Percentiles rank a stretch among this genome's conserved stretches.
These are phyloP conservation scores for Globisporangium nunn DNA, from an alignment of 352 stramenopile genomes.

Conservation along the genomic window DNA sequence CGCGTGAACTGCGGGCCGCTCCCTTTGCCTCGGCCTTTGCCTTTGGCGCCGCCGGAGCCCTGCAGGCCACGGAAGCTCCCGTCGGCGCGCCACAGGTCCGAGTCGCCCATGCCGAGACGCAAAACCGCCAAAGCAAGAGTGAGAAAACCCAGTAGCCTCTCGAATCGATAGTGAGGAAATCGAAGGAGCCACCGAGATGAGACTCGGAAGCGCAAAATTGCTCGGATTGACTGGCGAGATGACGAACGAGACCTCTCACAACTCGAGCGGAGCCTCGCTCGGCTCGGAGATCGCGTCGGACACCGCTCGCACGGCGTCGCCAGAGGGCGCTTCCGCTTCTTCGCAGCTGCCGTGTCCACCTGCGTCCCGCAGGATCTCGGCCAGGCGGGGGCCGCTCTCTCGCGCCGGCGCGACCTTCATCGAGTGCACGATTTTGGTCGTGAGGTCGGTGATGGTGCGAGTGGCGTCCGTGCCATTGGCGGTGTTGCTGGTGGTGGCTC, in stretches of 20 bases:
- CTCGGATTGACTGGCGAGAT: conserved; percentile 8
- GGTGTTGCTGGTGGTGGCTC: not conserved
- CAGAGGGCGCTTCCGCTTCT: not conserved
- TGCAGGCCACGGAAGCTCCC: conserved; percentile 60
- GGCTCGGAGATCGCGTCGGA: conserved; percentile 3
- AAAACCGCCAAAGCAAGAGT: too few relatives aligned
- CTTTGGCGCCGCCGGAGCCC: conserved; percentile 28
- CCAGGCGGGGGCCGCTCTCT: not conserved
- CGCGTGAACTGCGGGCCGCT: conserved; percentile 69
- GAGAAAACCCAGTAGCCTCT: too few relatives aligned
- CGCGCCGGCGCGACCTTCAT: conserved; percentile 12
- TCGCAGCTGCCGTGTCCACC: not conserved
- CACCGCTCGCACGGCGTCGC: not conserved
- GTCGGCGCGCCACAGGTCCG: conserved; percentile 62
- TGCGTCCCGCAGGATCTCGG: conserved; percentile 1
- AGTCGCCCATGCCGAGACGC: conserved; percentile 42
- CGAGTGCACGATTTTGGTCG: conserved; percentile 9
- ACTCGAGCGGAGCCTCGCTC: not conserved
- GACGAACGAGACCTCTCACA: conserved; percentile 9
- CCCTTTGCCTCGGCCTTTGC: conserved; percentile 13
- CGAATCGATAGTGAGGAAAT: too few relatives aligned
- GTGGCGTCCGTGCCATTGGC: not conserved
- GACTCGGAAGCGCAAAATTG: too few relatives aligned
- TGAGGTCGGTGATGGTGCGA: conserved; percentile 4
- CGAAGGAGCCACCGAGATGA: too few relatives aligned